Conservation (phyloP, 352 stramenopile species). For the Phytophthora sp. region DNA sequence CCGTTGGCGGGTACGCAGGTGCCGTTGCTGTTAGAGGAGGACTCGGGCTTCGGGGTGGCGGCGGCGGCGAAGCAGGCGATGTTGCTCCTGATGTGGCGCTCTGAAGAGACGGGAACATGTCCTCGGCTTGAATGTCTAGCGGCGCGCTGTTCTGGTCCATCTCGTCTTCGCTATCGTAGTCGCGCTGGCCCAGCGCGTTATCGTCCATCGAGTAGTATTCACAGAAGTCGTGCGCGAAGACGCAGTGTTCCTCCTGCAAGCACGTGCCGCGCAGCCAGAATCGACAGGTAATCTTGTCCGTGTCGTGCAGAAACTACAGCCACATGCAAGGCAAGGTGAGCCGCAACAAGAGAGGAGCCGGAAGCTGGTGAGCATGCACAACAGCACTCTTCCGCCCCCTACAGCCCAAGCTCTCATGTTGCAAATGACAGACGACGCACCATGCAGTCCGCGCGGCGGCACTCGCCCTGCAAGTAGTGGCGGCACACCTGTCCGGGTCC, state of each 20-base stretch:
- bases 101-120: slow-evolving; percentile 82
- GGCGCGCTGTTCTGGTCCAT: slow-evolving; percentile 42
- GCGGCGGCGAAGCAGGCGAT: slow-evolving; percentile 7
- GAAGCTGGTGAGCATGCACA: slow-evolving; percentile 20
- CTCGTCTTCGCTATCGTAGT: slow-evolving; percentile 86
- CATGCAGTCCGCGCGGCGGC: slow-evolving; percentile 86
- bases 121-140: slow-evolving; percentile 73
- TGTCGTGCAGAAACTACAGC: slow-evolving; percentile 85
- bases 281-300: slow-evolving; percentile 81
- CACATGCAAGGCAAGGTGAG: slow-evolving; percentile 31
- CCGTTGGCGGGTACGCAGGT: slow-evolving; percentile 26
- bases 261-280: slow-evolving; percentile 87
- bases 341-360: slow-evolving; percentile 30
- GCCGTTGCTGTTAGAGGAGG: slow-evolving; percentile 1
- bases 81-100: slow-evolving; percentile 24
- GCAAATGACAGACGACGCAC: slow-evolving; percentile 51
- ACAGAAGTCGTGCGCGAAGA: slow-evolving; percentile 84
- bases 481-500: slow-evolving; percentile 78
- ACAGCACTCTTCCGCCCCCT: slow-evolving; percentile 11
- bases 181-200: slow-evolving; percentile 39
- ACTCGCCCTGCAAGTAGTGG: slow-evolving; percentile 84
- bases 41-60: slow-evolving; percentile 2
- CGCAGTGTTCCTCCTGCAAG: slow-evolving; percentile 77
- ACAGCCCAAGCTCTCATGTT: slow-evolving; percentile 25
- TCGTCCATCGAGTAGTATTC: slow-evolving; percentile 76